Conservation (phyloP, 768 basidiomycete genomes). For the Daedaleopsis nitida region DNA sequence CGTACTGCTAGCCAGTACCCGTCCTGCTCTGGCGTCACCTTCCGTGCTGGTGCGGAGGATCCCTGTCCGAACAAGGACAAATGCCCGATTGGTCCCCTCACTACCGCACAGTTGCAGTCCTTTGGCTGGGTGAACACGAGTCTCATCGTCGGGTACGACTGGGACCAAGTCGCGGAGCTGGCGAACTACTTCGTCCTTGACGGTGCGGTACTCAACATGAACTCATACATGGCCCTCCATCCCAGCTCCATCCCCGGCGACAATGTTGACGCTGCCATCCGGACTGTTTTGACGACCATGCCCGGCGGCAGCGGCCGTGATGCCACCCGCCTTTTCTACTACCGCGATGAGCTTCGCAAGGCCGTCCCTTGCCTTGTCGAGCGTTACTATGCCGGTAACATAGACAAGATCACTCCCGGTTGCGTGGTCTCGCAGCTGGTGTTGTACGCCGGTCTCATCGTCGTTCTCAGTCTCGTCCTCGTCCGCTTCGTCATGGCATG, state of each 20-base stretch:
- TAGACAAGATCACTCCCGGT: slow-evolving; percentile 95
- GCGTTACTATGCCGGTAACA: slow-evolving; percentile 91
- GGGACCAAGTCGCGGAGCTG: slow-evolving; percentile 81
- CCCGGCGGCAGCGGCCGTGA: slow-evolving; percentile 73
- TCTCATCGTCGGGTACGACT: slow-evolving; percentile 82
- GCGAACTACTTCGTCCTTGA: slow-evolving; percentile 85
- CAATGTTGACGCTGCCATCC: slow-evolving; percentile 80
- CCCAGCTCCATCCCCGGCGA: slow-evolving; percentile 69
- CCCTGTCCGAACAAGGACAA: slow-evolving; percentile 62
- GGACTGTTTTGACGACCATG: slow-evolving; percentile 60
- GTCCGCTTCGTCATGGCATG: slow-evolving; percentile 96
- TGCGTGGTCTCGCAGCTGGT: slow-evolving; percentile 91
- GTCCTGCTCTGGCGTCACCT: slow-evolving; percentile 61
- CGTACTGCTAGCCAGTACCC: slow-evolving; percentile 68
- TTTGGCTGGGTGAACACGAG: slow-evolving; percentile 69
- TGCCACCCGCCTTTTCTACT: slow-evolving; percentile 85
- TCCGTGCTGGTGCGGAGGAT: slow-evolving; percentile 69
- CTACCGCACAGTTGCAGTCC: slow-evolving; percentile 55
- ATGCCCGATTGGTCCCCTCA: slow-evolving; percentile 71
- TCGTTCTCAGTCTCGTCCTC: slow-evolving; percentile 89
- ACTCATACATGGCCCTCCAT: slow-evolving; percentile 79
- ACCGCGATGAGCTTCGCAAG: slow-evolving; percentile 59
- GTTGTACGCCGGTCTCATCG: slow-evolving; percentile 86
- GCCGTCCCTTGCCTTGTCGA: slow-evolving; percentile 80
- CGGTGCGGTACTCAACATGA: slow-evolving; percentile 92